These are phyloP conservation scores for Cercospora canescens DNA, from an alignment of 2,329 filamentous ascomycete genomes.

Conservation along the genomic window DNA sequence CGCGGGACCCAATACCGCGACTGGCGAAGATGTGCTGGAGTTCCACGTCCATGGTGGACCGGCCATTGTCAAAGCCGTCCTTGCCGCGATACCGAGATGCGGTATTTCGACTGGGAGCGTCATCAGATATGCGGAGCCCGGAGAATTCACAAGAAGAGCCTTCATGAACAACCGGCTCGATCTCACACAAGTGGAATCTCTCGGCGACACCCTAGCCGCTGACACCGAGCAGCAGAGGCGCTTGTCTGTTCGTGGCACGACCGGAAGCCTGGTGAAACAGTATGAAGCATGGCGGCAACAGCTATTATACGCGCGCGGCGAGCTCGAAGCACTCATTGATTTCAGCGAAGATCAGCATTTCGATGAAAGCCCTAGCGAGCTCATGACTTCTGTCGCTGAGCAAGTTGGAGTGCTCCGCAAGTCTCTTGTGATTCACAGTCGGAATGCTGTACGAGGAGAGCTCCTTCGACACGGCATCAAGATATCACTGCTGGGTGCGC, in stretches of 20 bases:
- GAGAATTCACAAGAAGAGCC: conserved; percentile 90
- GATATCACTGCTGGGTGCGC: conserved; percentile 83
- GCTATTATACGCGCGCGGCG: conserved; percentile 78
- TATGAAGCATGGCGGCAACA: conserved; percentile 83
- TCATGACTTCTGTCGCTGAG: conserved; percentile 67
- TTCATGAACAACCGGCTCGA: conserved; percentile 86
- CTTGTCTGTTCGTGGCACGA: conserved; percentile 77
- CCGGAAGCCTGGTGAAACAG: conserved; percentile 62
- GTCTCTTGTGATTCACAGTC: conserved; percentile 68
- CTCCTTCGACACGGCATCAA: conserved; percentile 81
- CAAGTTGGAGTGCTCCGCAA: conserved; percentile 63
- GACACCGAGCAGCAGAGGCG: conserved; percentile 91
- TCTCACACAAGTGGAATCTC: conserved; percentile 74
- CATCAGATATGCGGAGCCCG: conserved; percentile 87
- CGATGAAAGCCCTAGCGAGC: conserved; percentile 75
- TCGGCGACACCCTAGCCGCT: conserved; percentile 61
- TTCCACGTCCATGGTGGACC: conserved; percentile 91
- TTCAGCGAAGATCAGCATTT: conserved; percentile 98
- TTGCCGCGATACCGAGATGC: conserved; percentile 64
- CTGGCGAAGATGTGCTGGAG: conserved; percentile 89
- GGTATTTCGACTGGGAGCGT: conserved; percentile 11
- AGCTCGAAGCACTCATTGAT: conserved; percentile 93
- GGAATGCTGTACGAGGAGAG: conserved; percentile 79
- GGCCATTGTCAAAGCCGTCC: conserved; percentile 83
- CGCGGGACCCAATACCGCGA: conserved; percentile 76